Evolutionary conservation across 305 asterid species (phyloP).

Genomic region (Rubia peregrina): DNA sequence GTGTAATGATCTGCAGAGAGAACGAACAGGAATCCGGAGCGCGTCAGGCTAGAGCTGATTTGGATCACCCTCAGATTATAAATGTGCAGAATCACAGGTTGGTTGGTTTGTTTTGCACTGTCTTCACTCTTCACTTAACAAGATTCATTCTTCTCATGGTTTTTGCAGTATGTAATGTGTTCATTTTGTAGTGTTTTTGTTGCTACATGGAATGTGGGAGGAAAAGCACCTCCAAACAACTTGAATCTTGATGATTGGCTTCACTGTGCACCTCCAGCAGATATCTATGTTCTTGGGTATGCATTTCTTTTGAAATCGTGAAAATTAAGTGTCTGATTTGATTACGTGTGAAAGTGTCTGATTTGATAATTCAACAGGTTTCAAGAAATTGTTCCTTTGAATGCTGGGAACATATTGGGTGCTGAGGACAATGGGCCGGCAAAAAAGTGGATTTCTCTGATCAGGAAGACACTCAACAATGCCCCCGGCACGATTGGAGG

Average conservation of each 20-base stretch:
- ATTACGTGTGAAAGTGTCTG: not conserved
- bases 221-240: conserved; percentile 70
- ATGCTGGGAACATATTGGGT: conserved; percentile 89
- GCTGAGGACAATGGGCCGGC: conserved; percentile 99
- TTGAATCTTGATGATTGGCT: conserved; percentile 91
- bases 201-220: conserved; percentile 97
- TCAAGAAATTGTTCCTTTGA: conserved; percentile 95
- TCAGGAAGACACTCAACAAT: conserved; percentile 63
- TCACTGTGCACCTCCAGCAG: conserved; percentile 95
- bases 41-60: conserved; percentile 67
- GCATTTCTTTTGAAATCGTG: not conserved
- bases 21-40: conserved; percentile 53
- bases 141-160: not conserved
- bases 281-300: conserved; percentile 96
- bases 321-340: conserved; percentile 2
- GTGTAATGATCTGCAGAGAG: conserved; percentile 45
- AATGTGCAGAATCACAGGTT: conserved; percentile 90
- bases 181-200: conserved; percentile 52
- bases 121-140: not conserved
- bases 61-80: conserved; percentile 92
- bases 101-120: conserved; percentile 27
- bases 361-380: conserved; percentile 35
- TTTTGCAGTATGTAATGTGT: conserved; percentile 9
- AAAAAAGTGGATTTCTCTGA: conserved; percentile 74
- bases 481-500: conserved; percentile 48